phyloP scores from a whole-genome alignment of 495 filamentous ascomycete species.

The Aspergillus kassunensis region DNA sequence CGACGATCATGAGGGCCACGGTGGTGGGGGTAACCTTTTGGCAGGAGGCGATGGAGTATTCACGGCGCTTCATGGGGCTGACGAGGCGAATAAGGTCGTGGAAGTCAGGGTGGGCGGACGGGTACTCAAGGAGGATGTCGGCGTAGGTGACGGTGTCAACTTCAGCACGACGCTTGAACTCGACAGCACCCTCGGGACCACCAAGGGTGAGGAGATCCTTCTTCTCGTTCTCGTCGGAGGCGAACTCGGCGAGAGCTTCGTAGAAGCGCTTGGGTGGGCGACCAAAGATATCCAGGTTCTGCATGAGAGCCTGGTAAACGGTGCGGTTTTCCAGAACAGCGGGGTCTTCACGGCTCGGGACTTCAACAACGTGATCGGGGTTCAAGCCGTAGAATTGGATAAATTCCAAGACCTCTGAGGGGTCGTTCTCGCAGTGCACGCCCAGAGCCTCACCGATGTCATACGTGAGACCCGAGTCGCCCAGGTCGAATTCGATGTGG shows the following conservation, averaged over 20 bases:
- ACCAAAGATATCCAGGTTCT: slow-evolving; percentile 96
- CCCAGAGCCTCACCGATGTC: slow-evolving; percentile 98
- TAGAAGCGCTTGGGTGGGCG: slow-evolving; percentile 97
- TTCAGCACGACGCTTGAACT: slow-evolving; percentile 92
- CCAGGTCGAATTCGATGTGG: slow-evolving; percentile 98
- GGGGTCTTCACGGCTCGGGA: slow-evolving; percentile 80
- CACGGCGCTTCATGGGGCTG: slow-evolving; percentile 86
- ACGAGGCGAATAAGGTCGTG: slow-evolving; percentile 88
- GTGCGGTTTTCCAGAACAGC: slow-evolving; percentile 80
- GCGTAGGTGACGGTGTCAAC: slow-evolving; percentile 92
- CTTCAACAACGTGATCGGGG: slow-evolving; percentile 78
- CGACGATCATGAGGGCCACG: slow-evolving; percentile 94
- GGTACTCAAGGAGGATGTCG: slow-evolving; percentile 83
- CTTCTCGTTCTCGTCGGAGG: slow-evolving; percentile 76
- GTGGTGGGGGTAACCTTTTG: slow-evolving; percentile 84
- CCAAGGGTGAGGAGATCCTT: slow-evolving; percentile 71
- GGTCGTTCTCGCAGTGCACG: slow-evolving; percentile 91
- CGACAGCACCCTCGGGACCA: slow-evolving; percentile 77
- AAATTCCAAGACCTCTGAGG: slow-evolving; percentile 72
- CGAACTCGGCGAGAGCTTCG: slow-evolving; percentile 84
- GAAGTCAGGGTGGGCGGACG: slow-evolving; percentile 84
- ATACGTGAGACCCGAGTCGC: slow-evolving; percentile 83
- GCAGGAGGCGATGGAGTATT: slow-evolving; percentile 96
- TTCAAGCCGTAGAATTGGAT: slow-evolving; percentile 85
- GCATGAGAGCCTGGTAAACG: slow-evolving; percentile 85